phyloP scores from a whole-genome alignment of 768 basidiomycete genomes.

The Termitomyces sp. region DNA sequence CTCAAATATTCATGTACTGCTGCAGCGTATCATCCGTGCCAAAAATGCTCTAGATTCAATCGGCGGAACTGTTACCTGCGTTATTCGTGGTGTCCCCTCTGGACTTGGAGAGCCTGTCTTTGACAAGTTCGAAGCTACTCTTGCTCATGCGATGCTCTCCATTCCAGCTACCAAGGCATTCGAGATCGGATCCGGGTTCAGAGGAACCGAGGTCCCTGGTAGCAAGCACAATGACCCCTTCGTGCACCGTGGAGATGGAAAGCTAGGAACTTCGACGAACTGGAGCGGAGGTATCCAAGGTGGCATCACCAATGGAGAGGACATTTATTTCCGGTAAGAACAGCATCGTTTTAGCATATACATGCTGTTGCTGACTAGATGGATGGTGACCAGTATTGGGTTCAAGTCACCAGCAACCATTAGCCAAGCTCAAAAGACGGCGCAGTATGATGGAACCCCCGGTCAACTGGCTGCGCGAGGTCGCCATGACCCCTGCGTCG shows the following conservation, averaged over 20 bases:
- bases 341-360: conserved; percentile 3
- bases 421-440: conserved; percentile 86
- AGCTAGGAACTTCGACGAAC: conserved; percentile 84
- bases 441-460: conserved; percentile 88
- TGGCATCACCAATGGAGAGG: conserved; percentile 96
- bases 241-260: conserved; percentile 59
- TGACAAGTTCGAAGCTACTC: conserved; percentile 95
- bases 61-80: conserved; percentile 97
- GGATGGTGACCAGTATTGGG: conserved; percentile 58
- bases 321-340: conserved; percentile 91
- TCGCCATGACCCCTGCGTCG: conserved; percentile 96
- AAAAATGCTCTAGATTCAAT: conserved; percentile 92
- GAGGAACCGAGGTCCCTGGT: conserved; percentile 91
- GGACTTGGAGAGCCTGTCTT: conserved; percentile 98
- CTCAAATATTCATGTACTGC: conserved; percentile 1
- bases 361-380: conserved; percentile 3
- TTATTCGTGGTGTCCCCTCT: conserved; percentile 85
- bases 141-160: conserved; percentile 97
- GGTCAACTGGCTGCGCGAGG: conserved; percentile 90
- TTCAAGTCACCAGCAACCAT: conserved; percentile 99
- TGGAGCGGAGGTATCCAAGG: conserved; percentile 98
- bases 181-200: conserved; percentile 96
- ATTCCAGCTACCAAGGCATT: conserved; percentile 99
- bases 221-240: conserved; percentile 94
- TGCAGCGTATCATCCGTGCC: conserved; percentile 88